Evolutionary conservation across 768 basidiomycete species (phyloP).

Genomic region (Phanerodontia chrysosporium): DNA sequence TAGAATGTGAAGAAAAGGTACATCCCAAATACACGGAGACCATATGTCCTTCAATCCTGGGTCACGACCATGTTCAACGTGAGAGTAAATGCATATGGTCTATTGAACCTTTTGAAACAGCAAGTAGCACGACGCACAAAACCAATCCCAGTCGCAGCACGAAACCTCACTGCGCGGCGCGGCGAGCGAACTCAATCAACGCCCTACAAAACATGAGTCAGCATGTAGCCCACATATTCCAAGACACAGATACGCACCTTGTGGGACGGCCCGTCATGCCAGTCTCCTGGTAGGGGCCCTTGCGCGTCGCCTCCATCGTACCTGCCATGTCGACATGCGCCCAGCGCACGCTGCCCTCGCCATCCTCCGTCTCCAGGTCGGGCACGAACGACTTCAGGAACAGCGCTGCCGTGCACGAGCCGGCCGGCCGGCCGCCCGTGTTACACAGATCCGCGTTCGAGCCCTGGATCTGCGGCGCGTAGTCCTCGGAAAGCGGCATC

Average conservation of each 20-base stretch:
- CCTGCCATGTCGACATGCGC: slow-evolving; percentile 87
- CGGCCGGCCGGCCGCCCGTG: slow-evolving; percentile 67
- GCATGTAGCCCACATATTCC: not conserved
- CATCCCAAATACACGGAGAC: too few species aligned
- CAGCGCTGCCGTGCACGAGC: slow-evolving; percentile 72
- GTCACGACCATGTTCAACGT: too few species aligned
- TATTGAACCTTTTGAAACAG: not conserved
- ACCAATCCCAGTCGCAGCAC: not conserved
- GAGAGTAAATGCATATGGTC: too few species aligned
- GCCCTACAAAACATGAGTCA: slow-evolving; percentile 1
- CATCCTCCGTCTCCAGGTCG: slow-evolving; percentile 58
- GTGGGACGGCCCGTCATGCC: slow-evolving; percentile 82
- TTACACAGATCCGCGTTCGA: slow-evolving; percentile 84
- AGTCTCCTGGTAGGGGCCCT: slow-evolving; percentile 59
- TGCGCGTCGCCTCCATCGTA: slow-evolving; percentile 62
- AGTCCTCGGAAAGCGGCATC: slow-evolving; percentile 84
- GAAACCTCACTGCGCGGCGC: not conserved
- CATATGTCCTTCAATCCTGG: too few species aligned
- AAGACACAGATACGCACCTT: slow-evolving; percentile 42
- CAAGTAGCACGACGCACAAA: not conserved
- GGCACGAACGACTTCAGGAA: slow-evolving; percentile 84
- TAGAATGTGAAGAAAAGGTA: too few species aligned
- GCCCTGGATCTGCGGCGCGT: slow-evolving; percentile 66
- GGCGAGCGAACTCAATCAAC: slow-evolving; percentile 5
- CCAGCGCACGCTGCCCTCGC: slow-evolving; percentile 59